Evolutionary conservation across 257 asterid species (phyloP).

Genomic region (Ilex aquifolium): DNA sequence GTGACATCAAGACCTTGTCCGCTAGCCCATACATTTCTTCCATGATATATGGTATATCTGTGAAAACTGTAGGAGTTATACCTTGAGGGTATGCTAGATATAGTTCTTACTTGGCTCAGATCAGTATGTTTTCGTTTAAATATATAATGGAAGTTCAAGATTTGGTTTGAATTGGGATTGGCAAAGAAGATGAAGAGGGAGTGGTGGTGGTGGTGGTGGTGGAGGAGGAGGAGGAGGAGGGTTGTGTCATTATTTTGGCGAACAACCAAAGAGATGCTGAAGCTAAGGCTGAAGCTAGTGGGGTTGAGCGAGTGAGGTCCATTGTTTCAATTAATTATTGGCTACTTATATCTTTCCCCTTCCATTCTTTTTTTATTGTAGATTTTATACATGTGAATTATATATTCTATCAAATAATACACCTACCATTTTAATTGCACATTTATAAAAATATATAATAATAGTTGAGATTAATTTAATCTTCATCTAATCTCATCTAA

Average conservation of each 20-base stretch:
- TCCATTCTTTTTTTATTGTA: too few species aligned
- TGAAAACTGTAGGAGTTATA: too few species aligned
- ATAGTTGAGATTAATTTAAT: too few species aligned
- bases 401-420: too few species aligned
- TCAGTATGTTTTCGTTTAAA: too few species aligned
- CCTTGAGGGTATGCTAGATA: too few species aligned
- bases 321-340: neutral
- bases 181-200: constrained; percentile 4
- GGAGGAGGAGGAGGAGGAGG: constrained; percentile 4
- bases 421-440: too few species aligned
- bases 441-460: too few species aligned
- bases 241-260: constrained; percentile 4
- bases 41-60: constrained; percentile 9
- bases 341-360: too few species aligned
- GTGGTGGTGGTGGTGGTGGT: constrained; percentile 5
- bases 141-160: neutral
- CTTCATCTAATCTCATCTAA: too few species aligned
- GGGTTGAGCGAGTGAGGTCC: constrained; percentile 18
- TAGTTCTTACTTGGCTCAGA: too few species aligned
- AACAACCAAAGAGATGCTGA: constrained; percentile 12
- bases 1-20: constrained; percentile 42
- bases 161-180: constrained; percentile 10
- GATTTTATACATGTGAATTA: too few species aligned
- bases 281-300: constrained; percentile 11
- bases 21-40: constrained; percentile 34